Base-by-base conservation (phyloP, 176 grass and related monocot species). In the Zizania latifolia region DNA sequence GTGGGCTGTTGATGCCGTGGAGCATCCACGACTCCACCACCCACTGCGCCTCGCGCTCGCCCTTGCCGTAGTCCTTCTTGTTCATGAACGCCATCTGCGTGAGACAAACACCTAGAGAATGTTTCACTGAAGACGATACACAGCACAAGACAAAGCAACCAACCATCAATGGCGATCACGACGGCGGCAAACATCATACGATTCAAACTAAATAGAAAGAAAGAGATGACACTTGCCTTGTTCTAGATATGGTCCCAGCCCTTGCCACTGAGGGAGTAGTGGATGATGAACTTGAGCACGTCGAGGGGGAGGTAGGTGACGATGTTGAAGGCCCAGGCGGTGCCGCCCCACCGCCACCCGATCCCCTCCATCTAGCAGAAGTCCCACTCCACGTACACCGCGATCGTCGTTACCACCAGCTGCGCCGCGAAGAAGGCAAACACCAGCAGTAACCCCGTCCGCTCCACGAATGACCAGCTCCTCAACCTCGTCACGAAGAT, bases 381-480 rank as follows among this genome's bases (percentile, higher is more conserved):
- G 33, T 65, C 21, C 89, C 83, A 87, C 1, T 82, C 26, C 29
- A 73, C 80, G 64, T 89, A 96, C 58, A 92, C 89, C 4, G 92
- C 84, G 78, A 96, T 89, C 2, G 61, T 1, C 44, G 92, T 96
- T 3, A 84, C 89, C 34, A 87, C n/a, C n/a, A n/a, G n/a, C n/a
- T n/a, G n/a, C n/a, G n/a, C n/a, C n/a, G n/a, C n/a, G n/a, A n/a
- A n/a, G n/a, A n/a, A n/a, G n/a, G n/a, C n/a, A n/a, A n/a, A n/a
- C n/a, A n/a, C n/a, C n/a, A n/a, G n/a, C n/a, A 96, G 75, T 29
- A 85, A 63, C 8, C 92, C 92, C 0, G 92, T 89, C 3, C 92
- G 81, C 81, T 96, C 92, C 66, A 96, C 56, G 72, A 86, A 92
- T 5, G 89, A 96, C 92, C 83, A 89, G 83, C 92, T 89, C 84